phyloP scores from a whole-genome alignment of 208 protist genomes.

The Phytomonas sp. region DNA sequence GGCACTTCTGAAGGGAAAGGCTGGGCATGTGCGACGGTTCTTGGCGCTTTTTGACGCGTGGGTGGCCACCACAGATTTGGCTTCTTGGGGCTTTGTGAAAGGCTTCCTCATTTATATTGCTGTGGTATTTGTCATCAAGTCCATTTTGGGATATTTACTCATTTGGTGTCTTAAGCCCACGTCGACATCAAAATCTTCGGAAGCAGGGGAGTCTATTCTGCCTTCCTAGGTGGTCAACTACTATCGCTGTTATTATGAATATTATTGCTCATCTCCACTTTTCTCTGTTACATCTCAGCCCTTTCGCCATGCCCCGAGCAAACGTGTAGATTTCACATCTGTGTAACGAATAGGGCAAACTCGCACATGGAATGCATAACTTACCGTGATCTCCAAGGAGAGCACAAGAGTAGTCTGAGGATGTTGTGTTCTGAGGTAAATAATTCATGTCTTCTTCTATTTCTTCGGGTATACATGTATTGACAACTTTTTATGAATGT shows the following conservation, averaged over 20 bases:
- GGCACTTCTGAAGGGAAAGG: slow-evolving; percentile 48
- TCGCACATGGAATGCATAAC: background rate
- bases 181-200: background rate
- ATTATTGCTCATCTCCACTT: background rate
- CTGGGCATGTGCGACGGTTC: slow-evolving; percentile 52
- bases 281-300: background rate
- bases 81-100: slow-evolving; percentile 40
- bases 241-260: background rate
- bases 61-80: slow-evolving; percentile 54
- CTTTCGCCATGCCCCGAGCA: background rate
- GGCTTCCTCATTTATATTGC: slow-evolving; percentile 42
- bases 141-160: slow-evolving; percentile 23
- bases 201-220: slow-evolving; percentile 13
- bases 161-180: slow-evolving; percentile 32
- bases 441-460: background rate
- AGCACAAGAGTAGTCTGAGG: background rate
- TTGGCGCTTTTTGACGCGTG: slow-evolving; percentile 79
- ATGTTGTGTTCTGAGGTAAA: background rate
- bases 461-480: background rate
- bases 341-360: background rate
- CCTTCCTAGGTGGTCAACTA: background rate
- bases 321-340: background rate
- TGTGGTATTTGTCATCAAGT: slow-evolving; percentile 48
- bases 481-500: background rate
- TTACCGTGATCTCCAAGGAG: background rate